These are phyloP conservation scores for Hypericum androsaemum DNA, from an alignment of 345 rosid genomes.

Conservation along the genomic window DNA sequence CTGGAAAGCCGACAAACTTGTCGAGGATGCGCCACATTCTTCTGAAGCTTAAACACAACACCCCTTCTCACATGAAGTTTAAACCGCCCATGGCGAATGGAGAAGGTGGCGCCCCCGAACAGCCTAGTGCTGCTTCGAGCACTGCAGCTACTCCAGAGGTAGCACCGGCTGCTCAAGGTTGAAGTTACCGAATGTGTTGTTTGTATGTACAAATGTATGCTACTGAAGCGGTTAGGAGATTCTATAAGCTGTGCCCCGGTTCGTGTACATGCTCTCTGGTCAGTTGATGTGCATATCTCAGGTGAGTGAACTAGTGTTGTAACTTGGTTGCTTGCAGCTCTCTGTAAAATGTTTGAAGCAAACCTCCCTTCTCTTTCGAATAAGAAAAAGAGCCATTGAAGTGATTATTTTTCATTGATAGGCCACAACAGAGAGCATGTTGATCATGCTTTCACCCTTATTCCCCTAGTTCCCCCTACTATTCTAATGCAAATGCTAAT, in stretches of 20 bases:
- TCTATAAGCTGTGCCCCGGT: slow-evolving; percentile 2
- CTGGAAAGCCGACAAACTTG: slow-evolving; percentile 79
- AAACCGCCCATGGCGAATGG: slow-evolving; percentile 33
- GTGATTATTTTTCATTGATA: no score
- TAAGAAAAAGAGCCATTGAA: no score
- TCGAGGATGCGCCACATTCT: slow-evolving; percentile 78
- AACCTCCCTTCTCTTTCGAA: no score
- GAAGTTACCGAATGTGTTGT: slow-evolving; percentile 1
- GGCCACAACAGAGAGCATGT: no score
- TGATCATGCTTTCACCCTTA: no score
- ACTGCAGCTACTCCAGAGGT: slow-evolving; percentile 10
- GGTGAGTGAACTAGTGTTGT: no score
- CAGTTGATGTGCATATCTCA: no score
- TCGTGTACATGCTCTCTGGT: background rate
- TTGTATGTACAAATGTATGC: slow-evolving; percentile 4
- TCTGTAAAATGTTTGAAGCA: no score
- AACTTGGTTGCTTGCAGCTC: no score
- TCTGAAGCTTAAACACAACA: slow-evolving; percentile 61
- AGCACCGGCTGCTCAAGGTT: slow-evolving; percentile 18
- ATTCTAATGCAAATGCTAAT: background rate
- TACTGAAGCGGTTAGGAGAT: slow-evolving; percentile 1
- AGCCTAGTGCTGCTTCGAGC: background rate
- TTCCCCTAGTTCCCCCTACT: no score
- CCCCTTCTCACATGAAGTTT: slow-evolving; percentile 72
- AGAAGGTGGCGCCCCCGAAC: no score